A percentile compares a stretch with the other conserved stretches of the same genome.
These are phyloP conservation scores for Cladosporium sp. DNA, from an alignment of 2,329 filamentous ascomycete genomes.

Conservation along the genomic window DNA sequence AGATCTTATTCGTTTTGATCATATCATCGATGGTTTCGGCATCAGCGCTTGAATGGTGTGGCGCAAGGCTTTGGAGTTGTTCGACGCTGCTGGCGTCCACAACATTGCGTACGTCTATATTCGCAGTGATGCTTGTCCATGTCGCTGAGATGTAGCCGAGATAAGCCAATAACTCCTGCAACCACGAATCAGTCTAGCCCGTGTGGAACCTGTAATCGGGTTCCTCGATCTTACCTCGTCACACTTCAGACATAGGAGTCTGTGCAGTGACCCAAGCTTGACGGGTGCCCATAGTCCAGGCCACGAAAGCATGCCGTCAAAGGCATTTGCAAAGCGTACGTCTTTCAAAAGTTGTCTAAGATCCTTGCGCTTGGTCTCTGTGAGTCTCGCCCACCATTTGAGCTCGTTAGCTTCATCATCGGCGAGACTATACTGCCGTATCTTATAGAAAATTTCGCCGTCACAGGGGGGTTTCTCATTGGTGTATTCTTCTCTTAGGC, in stretches of 20 bases:
- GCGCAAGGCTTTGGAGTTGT: conserved; percentile 9
- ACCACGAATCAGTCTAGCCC: not conserved
- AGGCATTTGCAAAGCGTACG: conserved; percentile 9
- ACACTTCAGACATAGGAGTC: conserved; percentile 19
- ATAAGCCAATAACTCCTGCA: conserved; percentile 14
- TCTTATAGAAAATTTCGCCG: conserved; percentile 18
- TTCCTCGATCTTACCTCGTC: conserved; percentile 15
- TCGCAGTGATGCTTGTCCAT: conserved; percentile 11
- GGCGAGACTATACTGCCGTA: conserved; percentile 13
- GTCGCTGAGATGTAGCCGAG: conserved; percentile 8
- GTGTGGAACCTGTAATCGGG: not conserved
- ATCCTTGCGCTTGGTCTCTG: conserved; percentile 19
- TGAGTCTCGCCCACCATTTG: conserved; percentile 21
- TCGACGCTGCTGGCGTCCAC: conserved; percentile 12
- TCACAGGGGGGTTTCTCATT: conserved; percentile 17
- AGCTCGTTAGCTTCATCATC: conserved; percentile 10
- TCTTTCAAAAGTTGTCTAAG: conserved; percentile 19
- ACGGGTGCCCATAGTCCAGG: conserved; percentile 19
- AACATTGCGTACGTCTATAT: not conserved
- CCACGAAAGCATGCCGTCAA: conserved; percentile 17
- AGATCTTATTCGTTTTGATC: conserved; percentile 4
- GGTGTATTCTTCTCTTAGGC: conserved; percentile 11
- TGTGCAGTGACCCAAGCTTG: conserved; percentile 18
- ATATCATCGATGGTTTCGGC: not conserved
- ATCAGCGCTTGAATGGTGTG: conserved; percentile 7